A percentile compares a stretch with the other conserved stretches of the same genome.
Conservation (phyloP, 2,329 filamentous ascomycete species). For the Cercospora sp. region DNA sequence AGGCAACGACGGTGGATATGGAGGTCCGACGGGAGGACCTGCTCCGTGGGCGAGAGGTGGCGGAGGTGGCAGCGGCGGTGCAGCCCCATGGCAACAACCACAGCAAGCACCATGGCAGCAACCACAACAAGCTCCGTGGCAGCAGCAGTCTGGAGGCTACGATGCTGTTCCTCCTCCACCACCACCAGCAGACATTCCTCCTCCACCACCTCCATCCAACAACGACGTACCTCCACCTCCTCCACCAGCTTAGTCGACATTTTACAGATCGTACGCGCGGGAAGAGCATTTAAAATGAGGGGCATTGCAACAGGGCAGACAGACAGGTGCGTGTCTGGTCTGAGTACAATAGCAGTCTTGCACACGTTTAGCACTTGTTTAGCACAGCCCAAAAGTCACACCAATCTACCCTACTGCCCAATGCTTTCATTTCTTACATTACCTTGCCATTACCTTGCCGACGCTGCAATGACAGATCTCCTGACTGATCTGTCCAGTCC, state of each 20-base stretch:
- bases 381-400: not conserved
- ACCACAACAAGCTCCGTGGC: constrained; percentile 21
- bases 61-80: constrained; percentile 25
- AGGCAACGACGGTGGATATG: constrained; percentile 29
- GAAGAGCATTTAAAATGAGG: not conserved
- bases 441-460: too few relatives aligned
- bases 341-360: not conserved
- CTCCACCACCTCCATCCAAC: constrained; percentile 58
- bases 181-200: constrained; percentile 61
- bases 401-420: not conserved
- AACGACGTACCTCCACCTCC: constrained; percentile 3
- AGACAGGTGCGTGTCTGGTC: not conserved
- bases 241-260: constrained; percentile 6
- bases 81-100: constrained; percentile 36
- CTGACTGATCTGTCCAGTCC: not conserved
- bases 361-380: not conserved
- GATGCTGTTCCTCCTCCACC: constrained; percentile 47
- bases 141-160: constrained; percentile 23
- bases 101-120: constrained; percentile 25
- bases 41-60: constrained; percentile 26
- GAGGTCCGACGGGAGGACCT: constrained; percentile 25
- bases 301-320: not conserved
- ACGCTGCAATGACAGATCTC: not conserved
- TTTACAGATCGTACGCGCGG: not conserved
- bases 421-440: too few relatives aligned